Evolutionary conservation across 2,329 filamentous ascomycete species (phyloP).

Genomic region (Fusarium coicis): DNA sequence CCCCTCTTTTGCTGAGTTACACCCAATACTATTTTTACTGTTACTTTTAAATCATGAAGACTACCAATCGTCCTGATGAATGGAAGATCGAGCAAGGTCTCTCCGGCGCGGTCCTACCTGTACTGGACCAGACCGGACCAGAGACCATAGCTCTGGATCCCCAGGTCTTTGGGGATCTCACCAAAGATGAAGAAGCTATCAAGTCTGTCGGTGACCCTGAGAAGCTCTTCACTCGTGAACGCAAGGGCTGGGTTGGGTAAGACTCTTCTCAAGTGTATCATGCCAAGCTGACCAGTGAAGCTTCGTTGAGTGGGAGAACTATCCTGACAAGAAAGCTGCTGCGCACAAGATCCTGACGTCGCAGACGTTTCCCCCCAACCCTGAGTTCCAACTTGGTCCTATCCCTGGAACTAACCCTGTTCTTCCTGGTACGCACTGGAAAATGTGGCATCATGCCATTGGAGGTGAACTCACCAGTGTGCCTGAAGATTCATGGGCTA

Average conservation of each 20-base stretch:
- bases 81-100: slow-evolving; percentile 66
- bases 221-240: slow-evolving; percentile 41
- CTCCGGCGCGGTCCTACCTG: slow-evolving; percentile 56
- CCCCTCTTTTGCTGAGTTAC: neutral
- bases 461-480: slow-evolving; percentile 54
- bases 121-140: slow-evolving; percentile 57
- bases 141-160: slow-evolving; percentile 47
- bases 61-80: slow-evolving; percentile 54
- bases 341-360: slow-evolving; percentile 61
- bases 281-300: slow-evolving; percentile 39
- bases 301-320: slow-evolving; percentile 77
- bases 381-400: slow-evolving; percentile 66
- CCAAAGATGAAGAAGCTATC: slow-evolving; percentile 55
- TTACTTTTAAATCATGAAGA: slow-evolving; percentile 17
- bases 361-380: slow-evolving; percentile 49
- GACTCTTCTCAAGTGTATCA: neutral
- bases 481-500: slow-evolving; percentile 68
- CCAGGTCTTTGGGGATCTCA: slow-evolving; percentile 45
- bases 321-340: slow-evolving; percentile 72
- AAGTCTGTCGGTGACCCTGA: slow-evolving; percentile 51
- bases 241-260: slow-evolving; percentile 50
- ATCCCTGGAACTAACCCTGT: slow-evolving; percentile 69
- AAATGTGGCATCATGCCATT: slow-evolving; percentile 65
- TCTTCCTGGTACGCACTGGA: slow-evolving; percentile 66
- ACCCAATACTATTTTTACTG: neutral